Evolutionary conservation across 2,329 filamentous ascomycete species (phyloP).

Genomic region (Exophiala lecanii-corni): DNA sequence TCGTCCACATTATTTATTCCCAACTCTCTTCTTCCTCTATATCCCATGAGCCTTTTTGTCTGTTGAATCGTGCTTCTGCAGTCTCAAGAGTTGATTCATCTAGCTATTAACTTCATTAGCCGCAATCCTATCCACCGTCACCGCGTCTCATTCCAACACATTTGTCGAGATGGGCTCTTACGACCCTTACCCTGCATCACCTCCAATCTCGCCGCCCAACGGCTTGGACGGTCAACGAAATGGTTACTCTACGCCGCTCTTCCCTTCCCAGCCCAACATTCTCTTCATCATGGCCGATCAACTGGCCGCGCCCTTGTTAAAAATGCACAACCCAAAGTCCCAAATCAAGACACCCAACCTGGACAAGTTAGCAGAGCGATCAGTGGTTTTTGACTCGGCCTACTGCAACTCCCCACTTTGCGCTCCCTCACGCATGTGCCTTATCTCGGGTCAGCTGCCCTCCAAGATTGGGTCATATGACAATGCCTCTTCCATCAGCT

Average conservation of each 20-base stretch:
- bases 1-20: too few relatives aligned
- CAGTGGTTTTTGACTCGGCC: slow-evolving; percentile 87
- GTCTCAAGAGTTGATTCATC: too few relatives aligned
- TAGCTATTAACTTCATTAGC: too few relatives aligned
- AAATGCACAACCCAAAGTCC: slow-evolving; percentile 84
- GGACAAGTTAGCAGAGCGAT: slow-evolving; percentile 71
- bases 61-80: too few relatives aligned
- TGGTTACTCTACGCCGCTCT: slow-evolving; percentile 26
- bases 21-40: too few relatives aligned
- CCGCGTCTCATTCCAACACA: too few relatives aligned
- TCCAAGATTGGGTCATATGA: slow-evolving; percentile 90
- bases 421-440: slow-evolving; percentile 86
- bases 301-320: slow-evolving; percentile 81
- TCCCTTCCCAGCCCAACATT: slow-evolving; percentile 60
- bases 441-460: slow-evolving; percentile 87
- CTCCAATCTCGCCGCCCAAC: slow-evolving; percentile 28
- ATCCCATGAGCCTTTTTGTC: too few relatives aligned
- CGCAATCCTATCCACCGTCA: neutral
- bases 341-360: slow-evolving; percentile 91
- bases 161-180: slow-evolving; percentile 24
- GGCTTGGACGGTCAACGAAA: slow-evolving; percentile 21
- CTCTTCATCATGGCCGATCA: slow-evolving; percentile 97
- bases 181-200: slow-evolving; percentile 20
- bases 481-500: slow-evolving; percentile 78
- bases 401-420: slow-evolving; percentile 94